Percentiles rank a stretch among this genome's conserved stretches.
Conservation (phyloP, 371 early-diverging fungal genomes). For the Chytridium lagenaria region DNA sequence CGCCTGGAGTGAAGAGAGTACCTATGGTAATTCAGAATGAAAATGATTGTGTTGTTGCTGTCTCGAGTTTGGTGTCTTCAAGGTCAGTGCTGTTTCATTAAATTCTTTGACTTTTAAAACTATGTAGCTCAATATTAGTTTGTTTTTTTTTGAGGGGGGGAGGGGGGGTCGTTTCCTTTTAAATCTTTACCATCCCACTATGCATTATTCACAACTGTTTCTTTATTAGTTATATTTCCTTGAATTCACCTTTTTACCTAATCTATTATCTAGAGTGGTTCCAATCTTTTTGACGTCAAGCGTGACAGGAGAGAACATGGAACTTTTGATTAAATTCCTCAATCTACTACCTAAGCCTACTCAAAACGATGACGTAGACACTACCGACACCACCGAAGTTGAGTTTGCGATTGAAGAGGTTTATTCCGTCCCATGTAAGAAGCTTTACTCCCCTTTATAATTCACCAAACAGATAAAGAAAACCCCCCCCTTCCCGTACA, state of each 20-base stretch:
- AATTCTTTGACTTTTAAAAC: no score
- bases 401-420: constrained; percentile 57
- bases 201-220: constrained; percentile 8
- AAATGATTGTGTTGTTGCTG: constrained; percentile 50
- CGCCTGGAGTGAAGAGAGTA: constrained; percentile 48
- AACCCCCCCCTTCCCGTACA: background rate
- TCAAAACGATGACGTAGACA: constrained; percentile 10
- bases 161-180: constrained; percentile 1
- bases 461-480: background rate
- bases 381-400: constrained; percentile 24
- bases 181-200: background rate
- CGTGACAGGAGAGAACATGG: constrained; percentile 60
- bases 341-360: constrained; percentile 51
- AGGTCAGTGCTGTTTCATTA: constrained; percentile 11
- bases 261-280: constrained; percentile 36
- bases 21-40: constrained; percentile 53
- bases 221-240: no score
- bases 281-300: constrained; percentile 58
- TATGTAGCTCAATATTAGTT: no score
- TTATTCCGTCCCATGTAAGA: constrained; percentile 48
- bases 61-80: constrained; percentile 36
- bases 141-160: no score
- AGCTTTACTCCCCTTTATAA: background rate
- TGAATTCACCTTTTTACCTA: no score
- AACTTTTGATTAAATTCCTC: constrained; percentile 50